phyloP scores from a whole-genome alignment of 345 rosid species.

The Psidium friedrichsthalianum region DNA sequence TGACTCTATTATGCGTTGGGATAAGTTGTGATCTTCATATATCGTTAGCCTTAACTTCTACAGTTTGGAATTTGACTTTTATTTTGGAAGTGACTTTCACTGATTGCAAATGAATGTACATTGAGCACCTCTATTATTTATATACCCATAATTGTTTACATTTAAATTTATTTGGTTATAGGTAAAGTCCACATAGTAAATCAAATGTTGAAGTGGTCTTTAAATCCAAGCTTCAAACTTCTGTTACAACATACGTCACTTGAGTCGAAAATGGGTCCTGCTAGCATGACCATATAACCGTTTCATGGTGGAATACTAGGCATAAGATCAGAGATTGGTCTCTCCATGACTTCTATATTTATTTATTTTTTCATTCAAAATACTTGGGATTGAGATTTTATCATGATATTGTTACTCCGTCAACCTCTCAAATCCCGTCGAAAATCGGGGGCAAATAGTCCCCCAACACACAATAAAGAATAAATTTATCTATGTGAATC shows the following conservation, averaged over 20 bases:
- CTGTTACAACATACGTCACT: neutral
- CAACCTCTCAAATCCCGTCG: neutral
- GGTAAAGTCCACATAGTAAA: neutral
- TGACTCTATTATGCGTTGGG: neutral
- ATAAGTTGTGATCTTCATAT: neutral
- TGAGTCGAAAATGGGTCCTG: neutral
- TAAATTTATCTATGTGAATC: neutral
- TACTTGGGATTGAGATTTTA: no score
- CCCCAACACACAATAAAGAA: neutral
- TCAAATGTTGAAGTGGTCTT: neutral
- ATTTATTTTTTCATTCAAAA: no score
- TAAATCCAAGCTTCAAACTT: neutral
- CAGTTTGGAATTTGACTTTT: neutral
- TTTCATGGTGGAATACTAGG: no score
- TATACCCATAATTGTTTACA: neutral
- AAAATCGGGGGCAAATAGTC: neutral
- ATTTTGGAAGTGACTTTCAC: neutral
- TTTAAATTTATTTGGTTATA: neutral
- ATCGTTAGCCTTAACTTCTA: neutral
- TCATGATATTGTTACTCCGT: no score
- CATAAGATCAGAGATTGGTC: no score
- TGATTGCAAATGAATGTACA: neutral
- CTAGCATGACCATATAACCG: no score
- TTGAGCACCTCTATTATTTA: neutral
- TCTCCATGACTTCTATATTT: no score